Percentiles rank a stretch among this genome's conserved stretches.
These are phyloP conservation scores for Metschnikowia reukaufii DNA, from an alignment of 805 yeast species.

Conservation along the genomic window DNA sequence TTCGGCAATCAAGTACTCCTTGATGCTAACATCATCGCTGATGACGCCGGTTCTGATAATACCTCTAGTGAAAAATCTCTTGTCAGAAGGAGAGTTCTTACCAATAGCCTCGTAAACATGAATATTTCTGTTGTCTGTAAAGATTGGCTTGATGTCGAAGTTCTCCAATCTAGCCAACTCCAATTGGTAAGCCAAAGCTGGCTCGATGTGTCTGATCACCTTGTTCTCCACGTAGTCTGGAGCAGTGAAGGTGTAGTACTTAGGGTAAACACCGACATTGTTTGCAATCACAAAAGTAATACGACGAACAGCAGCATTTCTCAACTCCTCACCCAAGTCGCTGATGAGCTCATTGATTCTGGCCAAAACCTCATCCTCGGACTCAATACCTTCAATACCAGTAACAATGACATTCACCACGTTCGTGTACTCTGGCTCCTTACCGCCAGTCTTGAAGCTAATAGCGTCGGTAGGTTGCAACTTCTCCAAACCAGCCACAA, in stretches of 20 bases:
- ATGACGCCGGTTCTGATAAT: conserved; percentile 94
- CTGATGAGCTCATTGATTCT: conserved; percentile 65
- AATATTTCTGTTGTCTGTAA: conserved; percentile 94
- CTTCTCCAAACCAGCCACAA: conserved; percentile 70
- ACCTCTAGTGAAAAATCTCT: conserved; percentile 96
- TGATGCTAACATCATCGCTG: conserved; percentile 87
- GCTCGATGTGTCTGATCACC: conserved; percentile 96
- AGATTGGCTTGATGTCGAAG: conserved; percentile 91
- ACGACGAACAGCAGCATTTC: conserved; percentile 79
- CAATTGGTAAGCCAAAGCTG: conserved; percentile 95
- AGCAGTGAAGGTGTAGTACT: conserved; percentile 92
- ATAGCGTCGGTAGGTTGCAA: conserved; percentile 53
- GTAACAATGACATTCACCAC: conserved; percentile 80
- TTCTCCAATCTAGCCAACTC: conserved; percentile 93
- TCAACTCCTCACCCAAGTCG: conserved; percentile 68
- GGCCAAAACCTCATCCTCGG: conserved; percentile 65
- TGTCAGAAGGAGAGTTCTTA: conserved; percentile 89
- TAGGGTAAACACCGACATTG: conserved; percentile 84
- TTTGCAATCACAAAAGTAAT: conserved; percentile 87
- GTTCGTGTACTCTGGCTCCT: conserved; percentile 56
- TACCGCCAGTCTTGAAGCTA: conserved; percentile 32
- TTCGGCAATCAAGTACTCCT: conserved; percentile 93
- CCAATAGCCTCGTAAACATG: conserved; percentile 97
- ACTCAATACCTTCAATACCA: conserved; percentile 68
- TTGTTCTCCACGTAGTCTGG: conserved; percentile 84